Percentiles rank a stretch among this genome's conserved stretches.
phyloP scores from a whole-genome alignment of 106 monocot genomes.

The Chionographis japonica region DNA sequence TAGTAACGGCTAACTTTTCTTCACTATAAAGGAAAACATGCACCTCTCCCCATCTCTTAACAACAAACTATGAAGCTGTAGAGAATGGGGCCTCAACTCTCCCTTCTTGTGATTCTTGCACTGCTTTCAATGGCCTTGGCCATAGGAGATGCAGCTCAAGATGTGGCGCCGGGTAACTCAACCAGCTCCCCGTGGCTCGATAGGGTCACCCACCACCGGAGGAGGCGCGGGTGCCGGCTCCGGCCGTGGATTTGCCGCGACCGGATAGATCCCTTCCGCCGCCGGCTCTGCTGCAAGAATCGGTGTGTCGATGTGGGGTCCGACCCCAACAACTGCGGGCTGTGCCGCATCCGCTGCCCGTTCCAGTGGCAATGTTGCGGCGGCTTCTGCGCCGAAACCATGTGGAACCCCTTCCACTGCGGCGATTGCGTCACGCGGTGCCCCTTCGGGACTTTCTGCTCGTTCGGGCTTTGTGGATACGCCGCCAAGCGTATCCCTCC shows the following conservation, averaged over 20 bases:
- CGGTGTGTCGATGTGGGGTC: conserved; percentile 30
- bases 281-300: conserved; percentile 37
- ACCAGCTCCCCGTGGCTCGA: neutral
- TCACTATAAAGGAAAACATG: neutral
- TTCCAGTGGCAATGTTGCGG: conserved; percentile 36
- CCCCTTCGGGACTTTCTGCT: conserved; percentile 18
- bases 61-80: too few relatives aligned
- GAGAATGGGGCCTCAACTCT: too few relatives aligned
- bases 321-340: conserved; percentile 50
- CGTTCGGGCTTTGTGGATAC: conserved; percentile 32
- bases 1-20: too few relatives aligned
- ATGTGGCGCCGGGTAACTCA: neutral
- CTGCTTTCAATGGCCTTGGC: neutral
- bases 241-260: conserved; percentile 38
- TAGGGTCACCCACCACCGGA: neutral
- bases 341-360: conserved; percentile 43
- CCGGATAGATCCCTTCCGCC: conserved; percentile 2
- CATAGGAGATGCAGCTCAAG: neutral
- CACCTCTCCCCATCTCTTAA: too few relatives aligned
- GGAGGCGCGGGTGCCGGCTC: conserved; percentile 3
- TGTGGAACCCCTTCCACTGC: conserved; percentile 44
- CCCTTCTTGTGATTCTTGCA: neutral
- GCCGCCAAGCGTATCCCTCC: neutral
- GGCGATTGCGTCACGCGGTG: conserved; percentile 35
- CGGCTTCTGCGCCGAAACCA: conserved; percentile 31